Base-by-base conservation (phyloP, 805 yeast species). In the Candida maltosa region DNA sequence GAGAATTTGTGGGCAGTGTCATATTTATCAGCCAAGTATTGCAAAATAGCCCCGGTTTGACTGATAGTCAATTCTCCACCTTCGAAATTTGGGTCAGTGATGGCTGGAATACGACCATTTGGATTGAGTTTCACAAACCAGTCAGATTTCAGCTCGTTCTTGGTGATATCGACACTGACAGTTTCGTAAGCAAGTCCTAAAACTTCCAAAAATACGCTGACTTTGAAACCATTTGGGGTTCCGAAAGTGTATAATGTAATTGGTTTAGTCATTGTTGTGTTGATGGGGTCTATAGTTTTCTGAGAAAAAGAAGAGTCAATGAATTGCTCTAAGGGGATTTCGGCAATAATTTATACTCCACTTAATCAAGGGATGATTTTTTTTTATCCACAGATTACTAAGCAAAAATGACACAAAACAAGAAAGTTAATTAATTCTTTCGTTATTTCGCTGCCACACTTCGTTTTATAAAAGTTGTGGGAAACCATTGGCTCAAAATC, bases 11-110 rank as follows among this genome's bases (percentile, higher is more conserved):
- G 52, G 7, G 75, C 76, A 35, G 56, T 69, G 49, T 81, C 87
- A 51, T 73, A 81, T 42, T 69, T 75, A 44, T 78, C 83, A 36
- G 75, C 76, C 26, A 80, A 53, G 51, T 78, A 81, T 39, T 64
- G 57, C 54, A 81, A 52, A 41, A 80, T 79, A 2, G 86, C 83
- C 21, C 74, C 85, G 22, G 80, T 67, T 56, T 80, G 86, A 45
- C 70, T 69, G 18, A 81, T 49, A 16, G 72, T 58, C 20, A 64
- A 62, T 4, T 78, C 80, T 4, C 69, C 61, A 12, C 12, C 25
- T 12, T 22, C 12, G 12, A 22, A 22, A 23, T 52, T 48, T 26
- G 54, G 50, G 41, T 65, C 69, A 1, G 62, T 60, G 23, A 81
- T 53, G 0, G 78, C 67, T 18, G 87, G 87, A 33, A 81, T 73